Evolutionary conservation across 768 basidiomycete species (phyloP).

Genomic region (Mycena albidolilacea): DNA sequence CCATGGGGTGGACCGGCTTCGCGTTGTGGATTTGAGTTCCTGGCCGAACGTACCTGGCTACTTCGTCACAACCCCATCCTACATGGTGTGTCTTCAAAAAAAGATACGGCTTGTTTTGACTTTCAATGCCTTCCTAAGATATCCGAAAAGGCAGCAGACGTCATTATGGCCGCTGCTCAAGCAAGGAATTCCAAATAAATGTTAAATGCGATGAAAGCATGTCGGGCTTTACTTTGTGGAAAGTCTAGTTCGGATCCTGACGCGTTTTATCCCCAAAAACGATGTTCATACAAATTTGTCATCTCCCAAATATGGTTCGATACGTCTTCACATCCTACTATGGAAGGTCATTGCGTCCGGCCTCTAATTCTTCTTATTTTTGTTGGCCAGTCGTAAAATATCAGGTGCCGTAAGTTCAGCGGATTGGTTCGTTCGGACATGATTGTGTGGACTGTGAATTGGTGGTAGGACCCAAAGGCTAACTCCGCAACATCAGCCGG

Average conservation of each 20-base stretch:
- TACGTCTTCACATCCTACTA: too few species aligned
- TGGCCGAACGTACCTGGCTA: conserved; percentile 52
- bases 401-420: too few species aligned
- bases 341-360: too few species aligned
- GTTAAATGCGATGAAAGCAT: neutral
- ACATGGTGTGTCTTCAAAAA: conserved; percentile 44
- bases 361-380: too few species aligned
- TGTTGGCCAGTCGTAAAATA: too few species aligned
- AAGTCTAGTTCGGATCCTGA: too few species aligned
- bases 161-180: conserved; percentile 34
- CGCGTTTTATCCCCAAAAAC: too few species aligned
- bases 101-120: neutral
- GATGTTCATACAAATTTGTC: too few species aligned
- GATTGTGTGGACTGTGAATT: too few species aligned
- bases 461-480: neutral
- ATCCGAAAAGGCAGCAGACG: conserved; percentile 52
- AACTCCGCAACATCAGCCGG: neutral
- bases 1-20: conserved; percentile 45
- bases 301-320: too few species aligned
- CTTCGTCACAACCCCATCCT: conserved; percentile 50
- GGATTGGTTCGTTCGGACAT: too few species aligned
- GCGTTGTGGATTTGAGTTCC: conserved; percentile 51
- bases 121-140: conserved; percentile 31
- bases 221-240: too few species aligned
- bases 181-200: neutral